Percentiles rank a stretch among this genome's conserved stretches.
Evolutionary conservation across 2,329 filamentous ascomycete genomes (phyloP).

Genomic region (Colletotrichum camelliae): DNA sequence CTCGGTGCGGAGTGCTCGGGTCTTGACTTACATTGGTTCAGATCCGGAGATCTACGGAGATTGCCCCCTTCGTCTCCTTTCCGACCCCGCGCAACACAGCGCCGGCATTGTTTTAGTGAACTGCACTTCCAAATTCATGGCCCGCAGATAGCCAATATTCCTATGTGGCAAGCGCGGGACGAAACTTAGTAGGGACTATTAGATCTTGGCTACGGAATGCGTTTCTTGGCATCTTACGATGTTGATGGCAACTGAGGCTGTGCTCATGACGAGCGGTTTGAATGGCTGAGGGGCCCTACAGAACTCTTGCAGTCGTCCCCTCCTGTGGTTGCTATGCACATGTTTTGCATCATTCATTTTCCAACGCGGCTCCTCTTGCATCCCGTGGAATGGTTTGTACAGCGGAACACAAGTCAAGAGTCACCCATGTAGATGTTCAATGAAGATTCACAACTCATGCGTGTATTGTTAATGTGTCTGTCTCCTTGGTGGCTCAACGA

Average conservation of each 20-base stretch:
- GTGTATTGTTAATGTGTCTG: neutral
- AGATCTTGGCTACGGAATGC: neutral
- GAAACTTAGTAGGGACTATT: neutral
- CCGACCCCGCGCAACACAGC: neutral
- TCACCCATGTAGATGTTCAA: too few species aligned
- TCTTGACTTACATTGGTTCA: neutral
- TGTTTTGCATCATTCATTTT: neutral
- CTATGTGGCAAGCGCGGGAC: neutral
- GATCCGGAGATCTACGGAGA: neutral
- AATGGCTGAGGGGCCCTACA: neutral
- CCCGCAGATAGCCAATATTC: neutral
- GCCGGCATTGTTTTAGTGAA: neutral
- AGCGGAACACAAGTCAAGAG: too few species aligned
- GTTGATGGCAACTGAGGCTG: neutral
- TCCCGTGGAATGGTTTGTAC: too few species aligned
- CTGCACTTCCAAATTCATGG: neutral
- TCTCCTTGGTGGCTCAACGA: neutral
- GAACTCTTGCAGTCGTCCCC: neutral
- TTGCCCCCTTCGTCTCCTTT: neutral
- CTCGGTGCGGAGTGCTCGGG: neutral
- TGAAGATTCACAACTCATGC: neutral
- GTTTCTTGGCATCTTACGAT: constrained; percentile 20
- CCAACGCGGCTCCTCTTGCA: neutral
- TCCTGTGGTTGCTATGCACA: neutral
- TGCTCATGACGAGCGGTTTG: neutral